Conservation (phyloP, 805 yeast species). For the Candida stauntonica region DNA sequence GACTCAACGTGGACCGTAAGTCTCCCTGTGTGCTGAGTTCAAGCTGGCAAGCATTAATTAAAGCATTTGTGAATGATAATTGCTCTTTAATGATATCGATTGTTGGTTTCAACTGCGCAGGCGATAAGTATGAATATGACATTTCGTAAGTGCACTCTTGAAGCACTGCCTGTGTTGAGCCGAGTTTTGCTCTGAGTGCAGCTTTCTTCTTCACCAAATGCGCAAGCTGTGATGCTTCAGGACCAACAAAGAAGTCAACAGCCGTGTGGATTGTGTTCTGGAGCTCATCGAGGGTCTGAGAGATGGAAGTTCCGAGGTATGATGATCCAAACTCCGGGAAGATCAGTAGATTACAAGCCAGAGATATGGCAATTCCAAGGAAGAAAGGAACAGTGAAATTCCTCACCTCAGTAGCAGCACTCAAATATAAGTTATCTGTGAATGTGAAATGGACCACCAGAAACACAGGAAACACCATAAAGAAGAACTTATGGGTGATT, state of each 20-base stretch:
- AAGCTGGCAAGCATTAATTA: constrained; percentile 45
- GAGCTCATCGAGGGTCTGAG: constrained; percentile 36
- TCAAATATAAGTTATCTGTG: constrained; percentile 30
- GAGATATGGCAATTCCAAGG: constrained; percentile 40
- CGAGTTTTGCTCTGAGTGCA: constrained; percentile 30
- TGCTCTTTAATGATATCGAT: constrained; percentile 32
- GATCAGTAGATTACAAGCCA: constrained; percentile 38
- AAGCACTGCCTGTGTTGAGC: constrained; percentile 34
- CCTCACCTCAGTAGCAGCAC: constrained; percentile 31
- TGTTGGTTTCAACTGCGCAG: constrained; percentile 35
- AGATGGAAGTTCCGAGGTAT: constrained; percentile 40
- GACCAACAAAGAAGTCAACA: constrained; percentile 33
- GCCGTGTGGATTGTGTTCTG: constrained; percentile 37
- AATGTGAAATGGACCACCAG: constrained; percentile 47
- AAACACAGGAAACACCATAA: constrained; percentile 44
- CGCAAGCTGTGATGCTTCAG: constrained; percentile 28
- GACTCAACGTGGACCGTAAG: constrained; percentile 28
- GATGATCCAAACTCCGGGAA: constrained; percentile 53
- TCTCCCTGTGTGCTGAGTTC: constrained; percentile 35
- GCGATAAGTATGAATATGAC: constrained; percentile 44
- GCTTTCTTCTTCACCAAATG: constrained; percentile 33
- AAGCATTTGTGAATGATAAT: constrained; percentile 34
- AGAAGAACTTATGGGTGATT: constrained; percentile 42
- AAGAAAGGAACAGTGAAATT: constrained; percentile 41
- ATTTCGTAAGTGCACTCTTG: constrained; percentile 47